phyloP scores from a whole-genome alignment of 805 yeast species.

The Yarrowia hollandica region DNA sequence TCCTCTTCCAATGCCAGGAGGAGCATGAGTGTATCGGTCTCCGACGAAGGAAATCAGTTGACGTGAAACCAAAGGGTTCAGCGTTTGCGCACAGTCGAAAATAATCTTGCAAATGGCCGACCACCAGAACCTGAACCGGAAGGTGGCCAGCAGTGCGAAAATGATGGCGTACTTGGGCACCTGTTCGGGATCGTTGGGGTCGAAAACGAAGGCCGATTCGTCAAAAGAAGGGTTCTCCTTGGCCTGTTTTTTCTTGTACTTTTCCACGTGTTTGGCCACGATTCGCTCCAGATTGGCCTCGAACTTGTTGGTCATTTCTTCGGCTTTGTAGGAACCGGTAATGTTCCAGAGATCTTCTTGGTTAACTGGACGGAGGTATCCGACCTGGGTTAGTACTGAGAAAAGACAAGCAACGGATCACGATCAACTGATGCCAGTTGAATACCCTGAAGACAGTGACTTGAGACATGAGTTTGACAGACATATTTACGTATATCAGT shows the following conservation, averaged over 20 bases:
- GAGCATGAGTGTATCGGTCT: slow-evolving; percentile 47
- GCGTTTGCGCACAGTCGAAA: slow-evolving; percentile 44
- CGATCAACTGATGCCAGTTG: no score
- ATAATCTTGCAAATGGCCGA: slow-evolving; percentile 37
- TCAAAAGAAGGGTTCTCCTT: slow-evolving; percentile 46
- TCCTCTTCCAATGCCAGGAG: slow-evolving; percentile 56
- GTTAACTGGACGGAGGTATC: slow-evolving; percentile 61
- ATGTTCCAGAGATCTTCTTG: slow-evolving; percentile 54
- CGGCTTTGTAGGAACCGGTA: slow-evolving; percentile 42
- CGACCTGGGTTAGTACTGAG: slow-evolving; percentile 40
- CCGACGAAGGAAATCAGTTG: slow-evolving; percentile 63
- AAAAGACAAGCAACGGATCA: not conserved
- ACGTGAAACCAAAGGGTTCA: slow-evolving; percentile 65
- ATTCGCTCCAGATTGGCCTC: slow-evolving; percentile 39
- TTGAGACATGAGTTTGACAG: no score
- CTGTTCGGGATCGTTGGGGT: slow-evolving; percentile 8
- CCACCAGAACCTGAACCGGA: slow-evolving; percentile 39
- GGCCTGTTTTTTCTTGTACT: slow-evolving; percentile 41
- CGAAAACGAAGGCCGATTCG: not conserved
- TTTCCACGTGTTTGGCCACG: slow-evolving; percentile 33
- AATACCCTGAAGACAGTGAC: not conserved
- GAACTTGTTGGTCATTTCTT: slow-evolving; percentile 43
- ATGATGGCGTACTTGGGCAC: slow-evolving; percentile 37
- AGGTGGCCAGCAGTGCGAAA: slow-evolving; percentile 42
- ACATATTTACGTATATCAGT: no score